Conservation (phyloP, 1,139 yeast species). For the Saccharomyces hybrid region DNA sequence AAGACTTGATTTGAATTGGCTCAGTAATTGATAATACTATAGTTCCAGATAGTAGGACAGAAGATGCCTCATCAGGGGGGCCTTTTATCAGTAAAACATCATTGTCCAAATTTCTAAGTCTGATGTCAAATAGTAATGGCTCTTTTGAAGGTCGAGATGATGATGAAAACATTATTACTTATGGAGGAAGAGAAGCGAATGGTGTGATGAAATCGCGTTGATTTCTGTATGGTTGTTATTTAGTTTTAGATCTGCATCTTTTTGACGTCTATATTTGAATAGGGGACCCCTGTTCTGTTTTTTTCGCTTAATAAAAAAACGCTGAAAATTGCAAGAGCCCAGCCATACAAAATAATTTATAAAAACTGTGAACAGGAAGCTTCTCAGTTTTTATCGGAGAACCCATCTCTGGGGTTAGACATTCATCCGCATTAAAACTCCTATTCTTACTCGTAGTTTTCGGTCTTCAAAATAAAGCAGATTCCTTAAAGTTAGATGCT, state of each 20-base stretch:
- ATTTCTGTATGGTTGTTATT: not conserved
- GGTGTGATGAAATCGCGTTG: not conserved
- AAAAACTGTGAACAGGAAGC: not conserved
- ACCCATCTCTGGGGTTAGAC: not conserved
- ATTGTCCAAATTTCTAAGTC: slow-evolving; percentile 52
- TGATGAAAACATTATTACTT: slow-evolving; percentile 8
- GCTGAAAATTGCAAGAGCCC: not conserved
- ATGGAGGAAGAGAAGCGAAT: not conserved
- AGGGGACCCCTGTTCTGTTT: not conserved
- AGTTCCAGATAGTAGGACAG: slow-evolving; percentile 67
- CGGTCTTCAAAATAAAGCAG: not conserved
- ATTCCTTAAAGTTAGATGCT: not conserved
- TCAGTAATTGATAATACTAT: slow-evolving; percentile 72
- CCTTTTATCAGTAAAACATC: slow-evolving; percentile 83
- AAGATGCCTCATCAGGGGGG: slow-evolving; percentile 63
- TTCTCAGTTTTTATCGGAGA: not conserved
- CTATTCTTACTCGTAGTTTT: not conserved
- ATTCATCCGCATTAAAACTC: too few relatives aligned
- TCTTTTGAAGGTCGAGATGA: slow-evolving; percentile 14
- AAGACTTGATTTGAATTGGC: slow-evolving; percentile 58
- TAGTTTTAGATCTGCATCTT: not conserved
- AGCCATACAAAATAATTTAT: not conserved
- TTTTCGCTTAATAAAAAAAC: not conserved
- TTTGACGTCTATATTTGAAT: not conserved
- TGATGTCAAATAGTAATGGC: slow-evolving; percentile 26